Base-by-base conservation (phyloP, 148 eudicot species). In the Rhododendron vialii region DNA sequence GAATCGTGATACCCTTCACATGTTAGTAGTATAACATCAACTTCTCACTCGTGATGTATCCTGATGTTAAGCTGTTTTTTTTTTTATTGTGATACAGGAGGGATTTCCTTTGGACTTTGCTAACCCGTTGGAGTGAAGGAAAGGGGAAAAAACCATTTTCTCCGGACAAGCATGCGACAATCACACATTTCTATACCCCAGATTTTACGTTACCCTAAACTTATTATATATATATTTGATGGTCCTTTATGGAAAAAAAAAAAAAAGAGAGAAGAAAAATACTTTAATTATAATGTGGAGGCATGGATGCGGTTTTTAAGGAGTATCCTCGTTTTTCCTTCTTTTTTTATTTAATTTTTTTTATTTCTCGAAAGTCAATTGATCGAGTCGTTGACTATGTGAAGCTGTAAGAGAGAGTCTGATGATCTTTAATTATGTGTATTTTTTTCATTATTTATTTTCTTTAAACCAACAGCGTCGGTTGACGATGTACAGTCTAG, bases 291-390 rank as follows among this genome's bases (percentile, higher is more conserved):
- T 30, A 13, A 71, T 33, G 15, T 30, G 75, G 87, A 73, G 87
- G 88, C 91, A 88, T 87, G 91, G 93, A 90, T 92, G 90, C 93
- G 82, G 87, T 88, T 92, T 92, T 92, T 89, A 84, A 82, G 89
- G 90, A 83, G 93, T 92, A 89, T 92, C 93, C 93, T 90, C 84
- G 89, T 87, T 88, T 82, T 83, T 82, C 82, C 45, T 38, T 53
- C 24, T 11, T 61, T 59, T 76, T 61, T 59, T 82, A 26, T 45
- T 87, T 35, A n/a, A 57, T 69, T 82, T 78, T 78, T 78, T n/a
- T 45, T 33, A 5, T 57, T 76, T 77, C 45, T 18, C 3, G 38
- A 41, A 82, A 76, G 88, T 86, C 88, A 86, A 78, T 45, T 24
- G 65, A 53, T 86, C 76, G 87, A 81, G 84, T 65, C 48, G 38